Percentiles rank a stretch among this genome's conserved stretches.
Conservation (phyloP, 2,329 filamentous ascomycete genomes). For the Penicillium brasilianum region DNA sequence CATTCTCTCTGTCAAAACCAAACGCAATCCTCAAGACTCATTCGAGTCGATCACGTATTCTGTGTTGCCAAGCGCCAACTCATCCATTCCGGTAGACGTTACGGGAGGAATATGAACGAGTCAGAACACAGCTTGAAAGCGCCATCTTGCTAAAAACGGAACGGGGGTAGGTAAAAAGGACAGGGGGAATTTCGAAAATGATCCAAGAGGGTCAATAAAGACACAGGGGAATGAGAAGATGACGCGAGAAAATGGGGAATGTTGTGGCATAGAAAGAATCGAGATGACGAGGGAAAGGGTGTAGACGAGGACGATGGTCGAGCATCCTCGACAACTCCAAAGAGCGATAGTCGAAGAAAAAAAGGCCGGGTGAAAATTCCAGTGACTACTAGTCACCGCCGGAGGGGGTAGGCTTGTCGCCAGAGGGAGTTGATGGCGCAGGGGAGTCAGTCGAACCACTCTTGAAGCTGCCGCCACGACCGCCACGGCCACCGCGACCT, state of each 20-base stretch:
- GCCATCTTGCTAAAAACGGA: constrained; percentile 26
- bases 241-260: constrained; percentile 18
- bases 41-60: constrained; percentile 1
- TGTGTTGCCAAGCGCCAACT: not conserved
- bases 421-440: constrained; percentile 36
- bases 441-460: constrained; percentile 45
- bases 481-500: constrained; percentile 62
- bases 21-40: constrained; percentile 11
- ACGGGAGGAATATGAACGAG: not conserved
- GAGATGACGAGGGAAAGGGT: constrained; percentile 23
- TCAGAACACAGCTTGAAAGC: not conserved
- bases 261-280: constrained; percentile 10
- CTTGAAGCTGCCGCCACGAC: constrained; percentile 61
- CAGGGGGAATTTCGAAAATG: constrained; percentile 29
- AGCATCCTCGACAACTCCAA: constrained; percentile 23
- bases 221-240: constrained; percentile 37
- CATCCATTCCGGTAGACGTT: not conserved
- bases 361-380: constrained; percentile 15
- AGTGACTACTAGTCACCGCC: constrained; percentile 40
- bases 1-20: constrained; percentile 15
- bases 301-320: constrained; percentile 21
- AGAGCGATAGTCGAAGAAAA: constrained; percentile 22
- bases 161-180: constrained; percentile 22
- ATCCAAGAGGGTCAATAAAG: constrained; percentile 28
- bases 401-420: constrained; percentile 43